Conservation (phyloP, 495 filamentous ascomycete species). For the Chlorociboria aeruginascens region DNA sequence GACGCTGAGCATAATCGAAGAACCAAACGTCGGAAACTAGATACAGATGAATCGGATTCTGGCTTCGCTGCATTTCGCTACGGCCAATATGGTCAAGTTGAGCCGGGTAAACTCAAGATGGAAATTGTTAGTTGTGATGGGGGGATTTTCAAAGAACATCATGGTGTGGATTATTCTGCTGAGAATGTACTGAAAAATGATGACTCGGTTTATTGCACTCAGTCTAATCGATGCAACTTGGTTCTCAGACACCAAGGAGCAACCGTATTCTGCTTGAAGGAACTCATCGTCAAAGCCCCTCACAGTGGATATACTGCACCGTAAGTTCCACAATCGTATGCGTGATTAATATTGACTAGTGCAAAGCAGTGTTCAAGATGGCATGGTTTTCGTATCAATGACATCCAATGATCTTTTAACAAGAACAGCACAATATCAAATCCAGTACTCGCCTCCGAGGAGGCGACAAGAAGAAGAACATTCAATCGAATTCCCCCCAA, state of each 20-base stretch:
- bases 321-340: constrained; percentile 40
- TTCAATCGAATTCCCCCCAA: constrained; percentile 22
- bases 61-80: constrained; percentile 49
- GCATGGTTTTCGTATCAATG: constrained; percentile 90
- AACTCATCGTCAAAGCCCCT: constrained; percentile 80
- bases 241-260: constrained; percentile 68
- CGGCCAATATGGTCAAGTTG: constrained; percentile 72
- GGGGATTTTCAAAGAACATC: constrained; percentile 53
- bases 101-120: constrained; percentile 68
- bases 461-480: constrained; percentile 6
- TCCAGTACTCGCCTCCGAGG: constrained; percentile 42
- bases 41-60: constrained; percentile 45
- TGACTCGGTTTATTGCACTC: constrained; percentile 77
- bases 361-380: constrained; percentile 64
- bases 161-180: constrained; percentile 40
- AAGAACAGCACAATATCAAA: constrained; percentile 64
- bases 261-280: constrained; percentile 67
- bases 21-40: constrained; percentile 66
- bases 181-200: constrained; percentile 80
- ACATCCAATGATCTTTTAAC: constrained; percentile 58
- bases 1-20: constrained; percentile 27
- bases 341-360: constrained; percentile 1
- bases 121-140: constrained; percentile 84
- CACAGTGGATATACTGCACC: constrained; percentile 69
- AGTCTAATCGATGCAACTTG: constrained; percentile 71